Evolutionary conservation across 257 asterid genomes (phyloP).

Genomic region (Ehretia macrophylla): DNA sequence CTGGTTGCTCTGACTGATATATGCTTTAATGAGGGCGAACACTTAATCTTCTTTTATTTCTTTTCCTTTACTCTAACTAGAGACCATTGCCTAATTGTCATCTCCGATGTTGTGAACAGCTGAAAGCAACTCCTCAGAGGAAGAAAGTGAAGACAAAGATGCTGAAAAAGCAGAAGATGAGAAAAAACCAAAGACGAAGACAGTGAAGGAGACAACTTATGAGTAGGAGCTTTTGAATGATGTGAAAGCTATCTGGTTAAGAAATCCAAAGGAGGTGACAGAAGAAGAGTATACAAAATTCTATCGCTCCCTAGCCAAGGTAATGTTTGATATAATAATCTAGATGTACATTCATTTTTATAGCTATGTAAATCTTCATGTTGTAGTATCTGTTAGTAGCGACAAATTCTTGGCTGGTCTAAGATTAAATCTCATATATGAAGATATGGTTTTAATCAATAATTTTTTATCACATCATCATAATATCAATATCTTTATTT

Average conservation of each 20-base stretch:
- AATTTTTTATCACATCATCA: too few relatives aligned
- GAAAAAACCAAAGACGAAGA: conserved; percentile 77
- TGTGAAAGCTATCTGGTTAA: conserved; percentile 86
- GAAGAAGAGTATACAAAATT: conserved; percentile 82
- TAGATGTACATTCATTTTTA: not conserved
- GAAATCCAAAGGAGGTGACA: conserved; percentile 87
- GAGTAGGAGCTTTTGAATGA: conserved; percentile 97
- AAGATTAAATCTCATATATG: too few relatives aligned
- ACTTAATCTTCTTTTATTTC: not conserved
- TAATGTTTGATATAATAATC: conserved; percentile 13
- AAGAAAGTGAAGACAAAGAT: conserved; percentile 68
- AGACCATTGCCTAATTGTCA: conserved; percentile 13
- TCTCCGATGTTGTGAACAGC: conserved; percentile 41
- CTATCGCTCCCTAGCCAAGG: conserved; percentile 88
- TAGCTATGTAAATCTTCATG: not conserved
- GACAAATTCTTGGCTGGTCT: too few relatives aligned
- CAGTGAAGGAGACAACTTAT: conserved; percentile 57
- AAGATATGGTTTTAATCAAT: too few relatives aligned
- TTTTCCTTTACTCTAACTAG: not conserved
- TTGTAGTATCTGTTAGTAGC: conserved; percentile 1
- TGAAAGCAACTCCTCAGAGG: conserved; percentile 64
- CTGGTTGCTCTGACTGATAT: not conserved
- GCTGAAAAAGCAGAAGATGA: conserved; percentile 67
- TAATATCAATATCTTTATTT: too few relatives aligned
- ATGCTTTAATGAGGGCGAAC: not conserved